Conservation (phyloP, 805 yeast species). For the Zygoascus biomembranicola region DNA sequence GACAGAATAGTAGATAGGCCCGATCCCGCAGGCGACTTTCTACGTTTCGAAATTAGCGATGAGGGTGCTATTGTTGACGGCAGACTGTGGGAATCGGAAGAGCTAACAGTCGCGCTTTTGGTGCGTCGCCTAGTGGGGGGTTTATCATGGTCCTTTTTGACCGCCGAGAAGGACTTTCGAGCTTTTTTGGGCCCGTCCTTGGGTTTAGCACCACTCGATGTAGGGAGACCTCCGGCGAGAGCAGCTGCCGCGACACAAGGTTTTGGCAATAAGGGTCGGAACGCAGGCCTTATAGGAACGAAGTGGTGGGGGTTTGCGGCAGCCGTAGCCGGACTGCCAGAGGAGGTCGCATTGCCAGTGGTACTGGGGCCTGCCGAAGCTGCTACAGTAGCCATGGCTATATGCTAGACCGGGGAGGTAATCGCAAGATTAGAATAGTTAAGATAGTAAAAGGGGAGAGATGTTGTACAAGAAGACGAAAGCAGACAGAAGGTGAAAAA, state of each 20-base stretch:
- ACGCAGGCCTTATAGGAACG: conserved; percentile 29
- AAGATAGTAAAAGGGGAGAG: not conserved
- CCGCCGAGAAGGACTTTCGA: not conserved
- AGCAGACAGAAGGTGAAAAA: no score
- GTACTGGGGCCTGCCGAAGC: conserved; percentile 4
- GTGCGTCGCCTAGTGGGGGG: conserved; percentile 8
- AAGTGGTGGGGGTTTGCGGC: conserved; percentile 4
- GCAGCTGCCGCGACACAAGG: conserved; percentile 14
- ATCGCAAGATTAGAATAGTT: not conserved
- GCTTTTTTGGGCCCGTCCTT: conserved; percentile 1
- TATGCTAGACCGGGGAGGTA: not conserved
- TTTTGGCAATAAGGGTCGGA: conserved; percentile 29
- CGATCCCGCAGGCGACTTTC: conserved; percentile 9
- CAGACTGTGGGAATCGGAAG: conserved; percentile 1
- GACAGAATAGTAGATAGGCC: conserved; percentile 9
- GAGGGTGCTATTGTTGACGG: conserved; percentile 19
- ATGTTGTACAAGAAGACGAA: not conserved
- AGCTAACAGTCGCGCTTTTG: conserved; percentile 9
- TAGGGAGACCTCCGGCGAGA: not conserved
- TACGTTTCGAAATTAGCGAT: conserved; percentile 15
- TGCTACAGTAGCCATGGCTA: not conserved
- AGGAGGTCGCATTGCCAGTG: conserved; percentile 1
- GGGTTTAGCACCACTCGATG: not conserved
- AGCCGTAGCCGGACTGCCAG: conserved; percentile 2
- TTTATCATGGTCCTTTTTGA: conserved; percentile 5